phyloP scores from a whole-genome alignment of 2,329 filamentous ascomycete species.

The Pyricularia pennisetigena region DNA sequence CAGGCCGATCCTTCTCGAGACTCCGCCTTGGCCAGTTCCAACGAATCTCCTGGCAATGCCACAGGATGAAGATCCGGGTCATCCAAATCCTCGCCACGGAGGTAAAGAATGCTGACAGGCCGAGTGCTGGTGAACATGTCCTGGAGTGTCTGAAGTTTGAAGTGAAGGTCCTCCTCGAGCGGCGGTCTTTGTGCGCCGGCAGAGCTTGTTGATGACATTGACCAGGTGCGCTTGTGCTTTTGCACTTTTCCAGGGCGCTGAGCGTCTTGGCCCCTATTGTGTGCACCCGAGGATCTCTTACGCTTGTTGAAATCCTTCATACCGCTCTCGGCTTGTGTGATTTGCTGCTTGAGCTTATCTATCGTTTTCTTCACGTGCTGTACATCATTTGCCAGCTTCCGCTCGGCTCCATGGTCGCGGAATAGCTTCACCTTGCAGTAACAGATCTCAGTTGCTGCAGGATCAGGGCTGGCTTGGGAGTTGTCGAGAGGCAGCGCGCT shows the following conservation, averaged over 20 bases:
- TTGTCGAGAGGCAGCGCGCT: slow-evolving; percentile 42
- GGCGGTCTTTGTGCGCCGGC: slow-evolving; percentile 38
- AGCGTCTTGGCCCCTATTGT: slow-evolving; percentile 29
- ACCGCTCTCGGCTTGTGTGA: slow-evolving; percentile 63
- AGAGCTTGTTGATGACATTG: slow-evolving; percentile 72
- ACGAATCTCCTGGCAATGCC: slow-evolving; percentile 56
- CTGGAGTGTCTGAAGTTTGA: slow-evolving; percentile 67
- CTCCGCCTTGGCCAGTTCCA: slow-evolving; percentile 46
- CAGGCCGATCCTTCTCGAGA: slow-evolving; percentile 37
- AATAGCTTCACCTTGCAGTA: slow-evolving; percentile 98
- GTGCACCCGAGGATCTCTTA: slow-evolving; percentile 40
- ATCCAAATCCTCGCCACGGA: slow-evolving; percentile 67
- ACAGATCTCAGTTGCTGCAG: slow-evolving; percentile 60
- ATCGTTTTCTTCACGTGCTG: slow-evolving; percentile 94
- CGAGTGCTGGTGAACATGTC: slow-evolving; percentile 85
- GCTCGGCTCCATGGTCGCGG: slow-evolving; percentile 88
- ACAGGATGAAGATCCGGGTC: slow-evolving; percentile 75
- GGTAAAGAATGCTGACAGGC: slow-evolving; percentile 66
- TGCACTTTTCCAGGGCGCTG: slow-evolving; percentile 69
- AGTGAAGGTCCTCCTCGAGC: slow-evolving; percentile 66
- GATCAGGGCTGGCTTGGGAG: slow-evolving; percentile 33
- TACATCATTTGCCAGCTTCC: slow-evolving; percentile 89
- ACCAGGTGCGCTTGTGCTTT: slow-evolving; percentile 93
- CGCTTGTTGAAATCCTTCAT: slow-evolving; percentile 59
- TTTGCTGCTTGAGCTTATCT: slow-evolving; percentile 91